Evolutionary conservation across 768 basidiomycete species (phyloP), one percentile per base, ranked within the genome.

Genomic region (Mycena leptocephala): DNA sequence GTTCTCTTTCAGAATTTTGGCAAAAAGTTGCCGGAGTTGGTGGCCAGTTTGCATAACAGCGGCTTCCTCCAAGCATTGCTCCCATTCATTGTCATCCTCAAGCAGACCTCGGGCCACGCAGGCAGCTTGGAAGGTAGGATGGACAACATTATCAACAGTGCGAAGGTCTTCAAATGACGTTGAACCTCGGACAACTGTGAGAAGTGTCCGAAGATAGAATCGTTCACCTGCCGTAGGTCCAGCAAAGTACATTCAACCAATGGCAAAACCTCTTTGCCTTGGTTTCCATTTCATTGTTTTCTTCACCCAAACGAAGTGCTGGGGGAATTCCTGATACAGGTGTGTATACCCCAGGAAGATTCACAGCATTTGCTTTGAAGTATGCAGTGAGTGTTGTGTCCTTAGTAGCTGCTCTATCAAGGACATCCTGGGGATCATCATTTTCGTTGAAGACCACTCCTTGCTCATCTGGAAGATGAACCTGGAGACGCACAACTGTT

Each of bases 51-150:
- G n/a, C n/a, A 90, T 88, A 0, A 65, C 33, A 78, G 16, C 1
- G 90, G 74, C 78, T 88, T 70, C 68, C 41, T 58, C 11, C 14
- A 89, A 77, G 5, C 89, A 90, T 8, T 74, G 72, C 0, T 78
- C 26, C 87, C 87, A 91, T 77, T 92, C 89, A 35, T 77, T 77
- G 79, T 92, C 87, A 84, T 90, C 85, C 26, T 89, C 84, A 9
- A 91, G 80, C 0, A 91, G 84, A 2, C 88, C 89, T 7, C 61
- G 66, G 32, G 84, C 84, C 16, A 81, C n/a, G 69, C 90, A 91
- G 3, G 89, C 88, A 1, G 58, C 68, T 88, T 91, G 5, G 88
- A 87, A 90, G 1, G 85, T 85, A 0, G 74, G 67, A 81, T 83
- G 76, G 0, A 63, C 80, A 76, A 72, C 48, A 4, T 78, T 82